A percentile compares a stretch with the other conserved stretches of the same genome.
These are phyloP conservation scores for Elaeis guineensis DNA, from an alignment of 176 grass and related monocot genomes.

Conservation along the genomic window DNA sequence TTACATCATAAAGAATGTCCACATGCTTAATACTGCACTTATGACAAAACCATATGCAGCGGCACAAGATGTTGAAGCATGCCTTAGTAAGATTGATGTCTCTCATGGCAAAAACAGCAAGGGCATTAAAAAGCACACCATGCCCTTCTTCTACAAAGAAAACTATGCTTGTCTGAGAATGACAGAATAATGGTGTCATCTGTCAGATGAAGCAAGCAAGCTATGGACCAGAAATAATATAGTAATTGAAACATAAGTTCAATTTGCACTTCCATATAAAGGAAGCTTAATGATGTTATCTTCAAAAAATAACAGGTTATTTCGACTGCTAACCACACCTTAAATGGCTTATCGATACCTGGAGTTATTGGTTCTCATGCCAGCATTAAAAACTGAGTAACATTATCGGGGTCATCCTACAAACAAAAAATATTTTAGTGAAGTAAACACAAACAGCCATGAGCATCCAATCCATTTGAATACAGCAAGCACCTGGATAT, in stretches of 20 bases:
- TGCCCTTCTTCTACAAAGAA: slow-evolving; percentile 95
- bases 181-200: not conserved
- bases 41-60: too few species aligned
- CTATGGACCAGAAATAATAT: too few species aligned
- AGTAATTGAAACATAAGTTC: too few species aligned
- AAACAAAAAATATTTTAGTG: not conserved
- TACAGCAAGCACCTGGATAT: slow-evolving; percentile 59
- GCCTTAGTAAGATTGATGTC: slow-evolving; percentile 90
- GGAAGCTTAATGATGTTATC: too few species aligned
- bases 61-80: slow-evolving; percentile 3
- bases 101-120: slow-evolving; percentile 73
- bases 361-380: slow-evolving; percentile 79
- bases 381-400: slow-evolving; percentile 78
- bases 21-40: too few species aligned
- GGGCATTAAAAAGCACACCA: slow-evolving; percentile 70
- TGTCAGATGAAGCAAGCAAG: not conserved
- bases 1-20: not conserved
- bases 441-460: slow-evolving; percentile 4
- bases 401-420: slow-evolving; percentile 72
- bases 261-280: too few species aligned
- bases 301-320: too few species aligned
- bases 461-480: slow-evolving; percentile 3
- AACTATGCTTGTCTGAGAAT: slow-evolving; percentile 69
- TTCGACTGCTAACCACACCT: slow-evolving; percentile 26
- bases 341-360: slow-evolving; percentile 66